These are phyloP conservation scores for Parietaria judaica DNA, from an alignment of 306 rosid species.

Conservation along the genomic window DNA sequence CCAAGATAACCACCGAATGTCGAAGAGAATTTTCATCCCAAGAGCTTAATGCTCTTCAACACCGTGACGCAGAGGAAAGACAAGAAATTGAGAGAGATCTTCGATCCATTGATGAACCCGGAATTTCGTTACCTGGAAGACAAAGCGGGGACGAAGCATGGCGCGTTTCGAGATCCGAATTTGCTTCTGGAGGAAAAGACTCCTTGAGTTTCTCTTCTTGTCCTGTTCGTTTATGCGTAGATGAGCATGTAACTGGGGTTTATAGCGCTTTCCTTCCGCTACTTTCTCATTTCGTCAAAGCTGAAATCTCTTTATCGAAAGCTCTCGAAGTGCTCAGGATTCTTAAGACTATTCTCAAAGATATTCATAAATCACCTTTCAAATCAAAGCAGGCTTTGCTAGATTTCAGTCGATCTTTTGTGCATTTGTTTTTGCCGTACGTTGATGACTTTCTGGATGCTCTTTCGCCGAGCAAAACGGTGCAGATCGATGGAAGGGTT, in stretches of 20 bases:
- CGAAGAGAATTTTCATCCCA: slow-evolving; percentile 53
- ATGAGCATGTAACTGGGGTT: slow-evolving; percentile 75
- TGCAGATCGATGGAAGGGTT: slow-evolving; percentile 46
- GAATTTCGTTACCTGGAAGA: slow-evolving; percentile 82
- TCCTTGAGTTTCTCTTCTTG: slow-evolving; percentile 50
- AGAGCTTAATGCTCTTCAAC: slow-evolving; percentile 48
- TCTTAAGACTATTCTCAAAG: slow-evolving; percentile 37
- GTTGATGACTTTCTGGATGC: slow-evolving; percentile 49
- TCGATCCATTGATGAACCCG: slow-evolving; percentile 42
- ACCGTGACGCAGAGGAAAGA: slow-evolving; percentile 59
- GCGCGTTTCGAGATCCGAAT: slow-evolving; percentile 73
- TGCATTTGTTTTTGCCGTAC: slow-evolving; percentile 47
- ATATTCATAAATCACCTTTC: slow-evolving; percentile 51
- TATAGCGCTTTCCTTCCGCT: slow-evolving; percentile 56
- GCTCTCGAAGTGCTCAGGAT: slow-evolving; percentile 47
- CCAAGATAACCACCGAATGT: slow-evolving; percentile 43
- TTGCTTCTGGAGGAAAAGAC: slow-evolving; percentile 47
- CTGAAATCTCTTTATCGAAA: slow-evolving; percentile 39
- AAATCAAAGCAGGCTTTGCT: slow-evolving; percentile 51
- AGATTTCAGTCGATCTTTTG: slow-evolving; percentile 28
- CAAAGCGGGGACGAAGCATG: slow-evolving; percentile 86
- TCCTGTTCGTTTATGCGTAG: slow-evolving; percentile 65
- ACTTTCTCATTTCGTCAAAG: slow-evolving; percentile 44
- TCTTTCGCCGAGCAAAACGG: slow-evolving; percentile 46
- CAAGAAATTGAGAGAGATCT: slow-evolving; percentile 47